Conservation (phyloP, 257 asterid genomes). For the Forsythia suspensa region DNA sequence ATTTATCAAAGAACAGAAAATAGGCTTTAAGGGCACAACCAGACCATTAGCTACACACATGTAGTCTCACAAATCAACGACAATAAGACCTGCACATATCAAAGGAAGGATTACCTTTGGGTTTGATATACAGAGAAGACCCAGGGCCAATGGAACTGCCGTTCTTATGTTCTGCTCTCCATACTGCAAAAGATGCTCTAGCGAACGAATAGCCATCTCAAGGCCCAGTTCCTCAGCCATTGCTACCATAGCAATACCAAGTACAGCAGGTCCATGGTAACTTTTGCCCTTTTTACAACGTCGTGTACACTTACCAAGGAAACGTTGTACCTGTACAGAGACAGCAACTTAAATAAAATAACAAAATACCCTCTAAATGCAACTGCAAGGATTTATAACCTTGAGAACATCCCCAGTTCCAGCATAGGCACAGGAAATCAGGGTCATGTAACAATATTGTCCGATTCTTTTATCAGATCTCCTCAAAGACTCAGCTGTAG, state of each 20-base stretch:
- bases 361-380: background rate
- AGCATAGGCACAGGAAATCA: conserved; percentile 93
- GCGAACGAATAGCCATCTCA: conserved; percentile 96
- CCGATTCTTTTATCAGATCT: conserved; percentile 77
- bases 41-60: too few relatives aligned
- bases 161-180: conserved; percentile 87
- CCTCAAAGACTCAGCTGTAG: conserved; percentile 78
- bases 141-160: conserved; percentile 92
- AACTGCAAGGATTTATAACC: conserved; percentile 40
- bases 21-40: too few relatives aligned
- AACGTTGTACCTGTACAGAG: conserved; percentile 76
- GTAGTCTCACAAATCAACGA: background rate
- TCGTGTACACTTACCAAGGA: conserved; percentile 88
- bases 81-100: background rate
- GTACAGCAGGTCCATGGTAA: conserved; percentile 93
- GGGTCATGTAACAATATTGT: conserved; percentile 80
- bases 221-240: conserved; percentile 95
- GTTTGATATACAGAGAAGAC: conserved; percentile 90
- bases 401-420: conserved; percentile 95
- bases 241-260: conserved; percentile 98
- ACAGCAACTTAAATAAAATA: conserved; percentile 9
- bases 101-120: conserved; percentile 60
- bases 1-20: too few relatives aligned
- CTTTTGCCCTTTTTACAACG: conserved; percentile 84
- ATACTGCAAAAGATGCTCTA: conserved; percentile 92